Conservation (phyloP, 441 rosid genomes). For the Erysimum cheiri region DNA sequence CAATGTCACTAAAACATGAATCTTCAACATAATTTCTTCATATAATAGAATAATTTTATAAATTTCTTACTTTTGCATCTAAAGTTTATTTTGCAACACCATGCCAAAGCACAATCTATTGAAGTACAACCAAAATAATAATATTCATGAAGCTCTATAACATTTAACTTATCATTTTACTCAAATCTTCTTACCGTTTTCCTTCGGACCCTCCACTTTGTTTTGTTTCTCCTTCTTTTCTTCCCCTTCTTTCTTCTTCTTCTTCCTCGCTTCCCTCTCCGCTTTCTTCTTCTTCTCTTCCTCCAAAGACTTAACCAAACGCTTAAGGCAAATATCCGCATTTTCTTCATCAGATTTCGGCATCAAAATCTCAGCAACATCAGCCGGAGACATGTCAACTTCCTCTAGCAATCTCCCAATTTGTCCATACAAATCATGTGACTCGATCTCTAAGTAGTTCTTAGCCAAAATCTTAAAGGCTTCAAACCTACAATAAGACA, state of each 20-base stretch:
- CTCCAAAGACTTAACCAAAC: conserved; percentile 3
- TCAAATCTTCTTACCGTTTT: not conserved
- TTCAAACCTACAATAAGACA: conserved; percentile 2
- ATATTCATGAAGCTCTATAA: too few relatives aligned
- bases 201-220: not conserved
- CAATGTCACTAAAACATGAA: too few relatives aligned
- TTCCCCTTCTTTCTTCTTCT: not conserved
- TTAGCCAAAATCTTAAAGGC: too few relatives aligned
- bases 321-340: not conserved
- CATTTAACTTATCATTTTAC: not conserved
- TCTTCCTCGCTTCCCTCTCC: not conserved
- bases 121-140: too few relatives aligned
- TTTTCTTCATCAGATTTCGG: conserved; percentile 16
- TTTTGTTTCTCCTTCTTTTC: not conserved
- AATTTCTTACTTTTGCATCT: too few relatives aligned
- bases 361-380: conserved; percentile 13
- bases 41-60: too few relatives aligned
- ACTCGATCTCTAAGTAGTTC: too few relatives aligned
- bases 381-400: not conserved
- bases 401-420: too few relatives aligned
- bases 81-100: too few relatives aligned
- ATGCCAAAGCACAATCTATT: too few relatives aligned
- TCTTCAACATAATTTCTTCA: too few relatives aligned
- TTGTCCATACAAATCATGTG: too few relatives aligned
- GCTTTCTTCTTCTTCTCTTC: conserved; percentile 11